Base-by-base conservation (phyloP, 768 basidiomycete species). In the Termitomyces sp. region DNA sequence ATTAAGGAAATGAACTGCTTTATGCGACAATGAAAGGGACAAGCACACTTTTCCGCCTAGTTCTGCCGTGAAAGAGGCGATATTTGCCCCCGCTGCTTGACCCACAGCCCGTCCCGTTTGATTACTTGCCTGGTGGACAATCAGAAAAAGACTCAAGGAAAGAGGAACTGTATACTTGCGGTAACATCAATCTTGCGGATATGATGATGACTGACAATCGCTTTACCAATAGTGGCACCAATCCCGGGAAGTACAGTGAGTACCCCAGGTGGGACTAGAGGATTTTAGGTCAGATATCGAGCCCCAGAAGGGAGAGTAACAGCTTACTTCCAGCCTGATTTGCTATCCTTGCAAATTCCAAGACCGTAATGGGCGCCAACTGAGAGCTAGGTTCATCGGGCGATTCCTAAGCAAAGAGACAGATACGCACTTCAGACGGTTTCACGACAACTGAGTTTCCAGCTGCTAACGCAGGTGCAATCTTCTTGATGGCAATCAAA, bases 401-500 rank as follows among this genome's bases (percentile, higher is more conserved):
- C 25, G 52, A 44, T n/a, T n/a, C 20, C 7, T 27, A 15, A 20
- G 3, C 7, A 23, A 32, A 25, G 29, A 5, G 13, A 54, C 10
- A 42, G 43, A 7, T 27, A 57, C 66, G 49, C 48, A 84, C 86
- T 74, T 92, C 89, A 41, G 89, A 90, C 1, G 90, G 88, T 62
- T 92, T 93, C 18, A 92, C 84, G 47, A 93, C 77, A 44, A 94
- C 85, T 50, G 85, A 85, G 63, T 92, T 93, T 5, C 91, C 91
- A 7, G 90, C 88, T 41, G 91, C 91, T 25, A 94, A 73, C 1
- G 89, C 91, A 5, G 89, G 89, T 0, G 86, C 89, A 52, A 94
- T 87, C 70, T 94, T 94, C 76, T 94, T 94, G 50, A 94, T 67
- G 2, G 90, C 89, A 57, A 94, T 94, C 33, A 94, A 68, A n/a